Base-by-base conservation (phyloP, 2,329 filamentous ascomycete genomes). In the Aureobasidium sp. region DNA sequence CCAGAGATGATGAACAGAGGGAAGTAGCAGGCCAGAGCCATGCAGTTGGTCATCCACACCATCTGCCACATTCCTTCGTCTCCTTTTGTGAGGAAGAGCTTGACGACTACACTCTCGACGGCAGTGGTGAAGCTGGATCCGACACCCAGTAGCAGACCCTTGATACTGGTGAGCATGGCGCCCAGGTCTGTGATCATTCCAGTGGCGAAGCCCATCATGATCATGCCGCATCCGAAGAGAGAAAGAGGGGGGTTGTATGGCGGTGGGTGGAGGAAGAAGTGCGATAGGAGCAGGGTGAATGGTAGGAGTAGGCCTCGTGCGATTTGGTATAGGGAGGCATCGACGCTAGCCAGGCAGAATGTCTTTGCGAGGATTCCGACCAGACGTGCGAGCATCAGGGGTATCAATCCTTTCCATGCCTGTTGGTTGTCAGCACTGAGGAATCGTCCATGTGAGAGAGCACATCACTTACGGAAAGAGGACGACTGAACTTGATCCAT, bases 11-110 rank as follows among this genome's bases (percentile, higher is more conserved):
- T 39, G 47, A 60, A 51, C 14, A 60, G 58, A 13, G 58, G 58
- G 8, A 60, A 34, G 27, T 60, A 60, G 58, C 45, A 60, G 45
- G 30, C 45, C 29, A 60, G 29, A 21, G 58, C 58, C 45, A 60
- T 50, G 47, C 45, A 50, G 13, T 60, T 60, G 3, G 58, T 50
- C 58, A 60, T 60, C 58, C 58, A 60, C 14, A 60, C 58, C 58
- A 60, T 60, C 37, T 60, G 58, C 58, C 58, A 60, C 45, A 60
- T 51, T 27, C 58, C 58, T 5, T 60, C 58, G 27, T 60, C 58
- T 16, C 58, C 58, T 44, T 60, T 51, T 36, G 58, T 50, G 29
- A 60, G 45, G 34, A 50, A 60, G n/a, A 47, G 45, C 47, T 60
- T 60, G 21, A 60, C 58, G 5, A 60, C 58, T 1, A 60, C 58